Percentiles rank a stretch among this genome's conserved stretches.
phyloP scores from a whole-genome alignment of 345 rosid genomes.

The Rhizophora apiculata region DNA sequence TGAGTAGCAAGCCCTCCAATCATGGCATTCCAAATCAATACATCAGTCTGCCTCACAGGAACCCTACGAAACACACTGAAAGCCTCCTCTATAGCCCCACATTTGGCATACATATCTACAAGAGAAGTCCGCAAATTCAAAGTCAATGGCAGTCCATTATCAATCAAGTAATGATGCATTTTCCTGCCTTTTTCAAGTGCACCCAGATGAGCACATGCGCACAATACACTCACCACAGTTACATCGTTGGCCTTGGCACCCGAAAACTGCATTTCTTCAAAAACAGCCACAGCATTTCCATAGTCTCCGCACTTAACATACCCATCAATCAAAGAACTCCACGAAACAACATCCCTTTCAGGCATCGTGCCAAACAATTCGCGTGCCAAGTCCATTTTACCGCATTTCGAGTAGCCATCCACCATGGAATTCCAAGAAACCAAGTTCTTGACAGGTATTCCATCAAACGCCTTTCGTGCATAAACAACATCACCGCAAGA shows the following conservation, averaged over 20 bases:
- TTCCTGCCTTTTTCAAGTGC: conserved; percentile 58
- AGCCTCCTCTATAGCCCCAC: conserved; percentile 77
- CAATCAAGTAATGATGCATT: conserved; percentile 54
- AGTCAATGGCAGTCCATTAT: conserved; percentile 46
- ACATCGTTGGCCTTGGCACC: conserved; percentile 72
- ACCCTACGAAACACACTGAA: conserved; percentile 46
- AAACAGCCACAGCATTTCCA: conserved; percentile 58
- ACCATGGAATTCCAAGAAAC: conserved; percentile 85
- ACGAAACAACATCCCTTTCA: conserved; percentile 68
- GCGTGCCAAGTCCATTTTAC: conserved; percentile 50
- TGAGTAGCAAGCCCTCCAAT: conserved; percentile 84
- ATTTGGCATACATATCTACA: conserved; percentile 86
- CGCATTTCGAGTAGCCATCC: conserved; percentile 70
- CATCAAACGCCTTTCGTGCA: conserved; percentile 68
- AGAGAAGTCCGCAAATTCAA: conserved; percentile 65
- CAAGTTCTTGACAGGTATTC: conserved; percentile 48
- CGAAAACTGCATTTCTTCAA: conserved; percentile 43
- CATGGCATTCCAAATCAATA: conserved; percentile 77
- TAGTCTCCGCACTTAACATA: conserved; percentile 60
- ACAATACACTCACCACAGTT: conserved; percentile 80
- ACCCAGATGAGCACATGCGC: conserved; percentile 88
- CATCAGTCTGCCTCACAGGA: conserved; percentile 39
- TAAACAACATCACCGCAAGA: conserved; percentile 42
- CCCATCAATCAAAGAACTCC: conserved; percentile 87
- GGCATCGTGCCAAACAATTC: conserved; percentile 58